phyloP scores from a whole-genome alignment of 345 rosid genomes.

The Ceriops decandra region DNA sequence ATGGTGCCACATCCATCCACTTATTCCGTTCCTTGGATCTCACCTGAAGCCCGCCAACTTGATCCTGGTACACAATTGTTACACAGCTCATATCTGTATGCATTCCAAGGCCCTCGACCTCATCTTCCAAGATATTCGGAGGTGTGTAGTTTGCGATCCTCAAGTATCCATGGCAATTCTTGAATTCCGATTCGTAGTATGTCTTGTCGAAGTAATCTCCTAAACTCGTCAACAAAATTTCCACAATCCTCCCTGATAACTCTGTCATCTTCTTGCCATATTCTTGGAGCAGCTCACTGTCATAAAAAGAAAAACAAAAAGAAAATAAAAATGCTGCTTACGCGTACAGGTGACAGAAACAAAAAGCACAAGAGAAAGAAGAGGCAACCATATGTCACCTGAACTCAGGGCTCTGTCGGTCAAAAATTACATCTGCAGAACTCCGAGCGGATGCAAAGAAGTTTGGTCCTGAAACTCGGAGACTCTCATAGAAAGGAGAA shows the following conservation, averaged over 20 bases:
- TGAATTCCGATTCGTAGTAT: constrained; percentile 27
- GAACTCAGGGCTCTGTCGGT: constrained; percentile 22
- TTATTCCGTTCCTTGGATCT: constrained; percentile 35
- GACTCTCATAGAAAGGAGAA: constrained; percentile 44
- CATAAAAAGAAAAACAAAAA: not conserved
- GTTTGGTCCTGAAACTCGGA: constrained; percentile 33
- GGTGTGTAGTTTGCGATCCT: constrained; percentile 37
- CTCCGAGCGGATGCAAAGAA: constrained; percentile 35
- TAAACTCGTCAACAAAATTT: constrained; percentile 25
- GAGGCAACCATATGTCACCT: constrained; percentile 16
- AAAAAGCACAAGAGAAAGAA: not conserved
- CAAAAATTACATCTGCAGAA: constrained; percentile 21
- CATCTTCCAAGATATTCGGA: constrained; percentile 20
- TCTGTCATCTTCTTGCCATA: constrained; percentile 36
- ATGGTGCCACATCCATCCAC: constrained; percentile 40
- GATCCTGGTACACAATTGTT: constrained; percentile 37
- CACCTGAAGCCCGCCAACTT: constrained; percentile 40
- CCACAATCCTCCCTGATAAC: constrained; percentile 26
- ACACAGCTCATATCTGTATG: constrained; percentile 49
- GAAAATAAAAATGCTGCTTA: not conserved
- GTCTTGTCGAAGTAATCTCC: constrained; percentile 25
- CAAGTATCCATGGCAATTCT: constrained; percentile 39
- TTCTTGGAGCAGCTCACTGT: constrained; percentile 27
- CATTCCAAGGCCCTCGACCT: constrained; percentile 42
- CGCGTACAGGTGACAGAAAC: not conserved